A percentile compares a stretch with the other conserved stretches of the same genome.
These are phyloP conservation scores for Nannochloris sp. DNA, from an alignment of 139 green algal genomes.

Conservation along the genomic window DNA sequence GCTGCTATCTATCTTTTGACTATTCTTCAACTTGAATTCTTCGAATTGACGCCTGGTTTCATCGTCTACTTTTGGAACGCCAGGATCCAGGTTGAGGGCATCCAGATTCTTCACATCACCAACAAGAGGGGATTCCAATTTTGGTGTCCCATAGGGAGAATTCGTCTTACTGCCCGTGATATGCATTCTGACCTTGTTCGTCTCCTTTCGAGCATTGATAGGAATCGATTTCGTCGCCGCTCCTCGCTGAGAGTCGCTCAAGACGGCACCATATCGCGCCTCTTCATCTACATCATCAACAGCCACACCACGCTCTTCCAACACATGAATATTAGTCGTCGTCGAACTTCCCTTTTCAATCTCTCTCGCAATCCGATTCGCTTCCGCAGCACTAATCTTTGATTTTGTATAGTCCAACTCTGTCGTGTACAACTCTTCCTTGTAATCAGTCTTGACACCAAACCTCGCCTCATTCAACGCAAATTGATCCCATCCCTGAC, in stretches of 20 bases:
- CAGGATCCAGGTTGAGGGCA: constrained; percentile 39
- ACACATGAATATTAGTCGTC: constrained; percentile 55
- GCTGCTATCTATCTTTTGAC: constrained; percentile 10
- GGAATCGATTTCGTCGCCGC: constrained; percentile 8
- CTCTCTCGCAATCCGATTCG: constrained; percentile 65
- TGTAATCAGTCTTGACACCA: constrained; percentile 67
- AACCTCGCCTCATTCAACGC: constrained; percentile 74
- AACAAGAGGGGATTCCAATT: constrained; percentile 29
- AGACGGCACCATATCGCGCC: constrained; percentile 69
- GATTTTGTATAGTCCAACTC: constrained; percentile 46
- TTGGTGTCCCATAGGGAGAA: constrained; percentile 43
- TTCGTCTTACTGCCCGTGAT: constrained; percentile 25
- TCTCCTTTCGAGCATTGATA: constrained; percentile 23
- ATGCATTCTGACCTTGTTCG: constrained; percentile 26
- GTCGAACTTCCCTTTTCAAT: constrained; percentile 47
- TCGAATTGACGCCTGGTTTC: constrained; percentile 28
- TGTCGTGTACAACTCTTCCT: constrained; percentile 78
- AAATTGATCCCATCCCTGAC: constrained; percentile 82
- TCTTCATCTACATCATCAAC: constrained; percentile 72
- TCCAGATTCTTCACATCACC: constrained; percentile 32
- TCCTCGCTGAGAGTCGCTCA: neutral
- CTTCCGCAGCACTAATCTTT: constrained; percentile 58
- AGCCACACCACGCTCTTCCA: constrained; percentile 66
- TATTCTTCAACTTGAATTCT: constrained; percentile 26
- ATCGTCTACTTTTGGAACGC: constrained; percentile 18